Conservation (phyloP, 2,329 filamentous ascomycete species). For the Paecilomyces dactylethromorphus region DNA sequence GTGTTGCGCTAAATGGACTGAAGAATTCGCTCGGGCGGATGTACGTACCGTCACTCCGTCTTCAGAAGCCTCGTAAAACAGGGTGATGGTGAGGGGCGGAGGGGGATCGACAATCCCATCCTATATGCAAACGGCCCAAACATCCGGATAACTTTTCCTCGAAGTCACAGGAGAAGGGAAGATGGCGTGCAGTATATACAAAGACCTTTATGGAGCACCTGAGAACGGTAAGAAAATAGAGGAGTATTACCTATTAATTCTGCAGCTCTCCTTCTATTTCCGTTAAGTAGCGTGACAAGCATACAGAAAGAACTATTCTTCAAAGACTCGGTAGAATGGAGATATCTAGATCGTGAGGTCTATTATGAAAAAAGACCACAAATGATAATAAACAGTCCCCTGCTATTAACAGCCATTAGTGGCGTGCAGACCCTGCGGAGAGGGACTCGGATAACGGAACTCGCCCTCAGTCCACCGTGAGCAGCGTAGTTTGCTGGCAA, state of each 20-base stretch:
- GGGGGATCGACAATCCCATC: not conserved
- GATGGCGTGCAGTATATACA: not conserved
- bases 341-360: not conserved
- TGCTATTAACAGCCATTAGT: not conserved
- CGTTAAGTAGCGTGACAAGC: no score
- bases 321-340: not conserved
- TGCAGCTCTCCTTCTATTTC: no score
- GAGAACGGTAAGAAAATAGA: no score
- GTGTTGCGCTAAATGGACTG: not conserved
- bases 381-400: not conserved
- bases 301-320: no score
- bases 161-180: not conserved
- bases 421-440: not conserved
- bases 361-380: not conserved
- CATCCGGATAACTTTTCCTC: not conserved
- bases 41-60: not conserved
- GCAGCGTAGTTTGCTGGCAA: not conserved
- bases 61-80: not conserved
- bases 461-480: not conserved
- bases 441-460: not conserved
- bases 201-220: no score
- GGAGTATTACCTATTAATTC: no score
- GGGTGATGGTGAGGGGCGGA: not conserved
- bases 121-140: not conserved
- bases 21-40: not conserved